phyloP scores from a whole-genome alignment of 140 eudicot species.

The Stevia rebaudiana region DNA sequence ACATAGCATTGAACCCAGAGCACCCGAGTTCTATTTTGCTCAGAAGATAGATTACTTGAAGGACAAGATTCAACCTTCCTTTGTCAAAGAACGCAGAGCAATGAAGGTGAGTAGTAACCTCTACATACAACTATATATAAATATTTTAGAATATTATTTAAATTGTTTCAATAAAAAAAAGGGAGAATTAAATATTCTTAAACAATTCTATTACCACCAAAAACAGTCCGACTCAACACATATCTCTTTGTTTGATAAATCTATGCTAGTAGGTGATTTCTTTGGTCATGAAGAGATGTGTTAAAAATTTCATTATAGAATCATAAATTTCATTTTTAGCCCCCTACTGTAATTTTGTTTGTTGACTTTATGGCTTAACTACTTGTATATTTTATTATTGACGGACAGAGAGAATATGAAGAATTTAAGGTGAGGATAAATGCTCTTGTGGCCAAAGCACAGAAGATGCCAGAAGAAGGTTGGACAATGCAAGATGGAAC shows the following conservation, averaged over 20 bases:
- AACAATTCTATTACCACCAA: neutral
- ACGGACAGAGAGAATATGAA: conserved; percentile 66
- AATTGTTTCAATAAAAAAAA: neutral
- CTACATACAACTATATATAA: no score
- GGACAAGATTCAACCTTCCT: conserved; percentile 93
- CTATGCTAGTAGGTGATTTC: neutral
- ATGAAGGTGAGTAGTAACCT: conserved; percentile 59
- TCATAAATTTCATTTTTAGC: neutral
- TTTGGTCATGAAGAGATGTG: neutral
- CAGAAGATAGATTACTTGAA: conserved; percentile 92
- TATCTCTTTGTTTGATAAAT: neutral
- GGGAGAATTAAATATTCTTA: no score
- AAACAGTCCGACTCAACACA: neutral
- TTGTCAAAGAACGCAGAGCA: conserved; percentile 94
- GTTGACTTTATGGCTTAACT: neutral
- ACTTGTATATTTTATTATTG: conserved; percentile 15
- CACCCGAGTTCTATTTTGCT: conserved; percentile 92
- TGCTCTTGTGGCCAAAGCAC: conserved; percentile 69
- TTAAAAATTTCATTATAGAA: neutral
- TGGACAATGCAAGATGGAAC: conserved; percentile 94
- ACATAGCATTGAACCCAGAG: conserved; percentile 86
- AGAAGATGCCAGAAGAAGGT: conserved; percentile 81
- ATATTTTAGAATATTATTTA: neutral
- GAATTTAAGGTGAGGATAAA: conserved; percentile 61
- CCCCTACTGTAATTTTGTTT: no score